Conservation (phyloP, 2,329 filamentous ascomycete species). For the Pseudofabraea citricarpa region DNA sequence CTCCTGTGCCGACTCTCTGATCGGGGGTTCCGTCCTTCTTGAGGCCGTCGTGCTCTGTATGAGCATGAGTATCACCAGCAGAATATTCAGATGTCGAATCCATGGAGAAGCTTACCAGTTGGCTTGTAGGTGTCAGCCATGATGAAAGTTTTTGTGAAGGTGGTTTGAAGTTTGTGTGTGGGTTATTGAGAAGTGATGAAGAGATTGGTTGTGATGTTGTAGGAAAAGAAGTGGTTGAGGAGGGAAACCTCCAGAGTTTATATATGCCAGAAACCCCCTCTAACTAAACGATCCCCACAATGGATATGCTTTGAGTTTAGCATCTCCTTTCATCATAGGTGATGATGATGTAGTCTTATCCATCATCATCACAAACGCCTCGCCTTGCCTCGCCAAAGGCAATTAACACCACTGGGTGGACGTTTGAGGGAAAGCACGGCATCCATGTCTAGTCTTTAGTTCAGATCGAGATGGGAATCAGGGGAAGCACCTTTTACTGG, state of each 20-base stretch:
- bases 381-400: background rate
- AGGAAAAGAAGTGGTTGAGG: background rate
- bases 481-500: too few relatives aligned
- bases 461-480: too few relatives aligned
- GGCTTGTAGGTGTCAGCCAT: conserved; percentile 14
- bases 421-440: too few relatives aligned
- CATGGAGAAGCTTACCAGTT: conserved; percentile 8
- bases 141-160: conserved; percentile 4
- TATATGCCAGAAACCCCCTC: background rate
- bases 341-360: background rate
- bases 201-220: background rate
- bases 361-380: background rate
- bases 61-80: too few relatives aligned
- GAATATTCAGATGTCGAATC: too few relatives aligned
- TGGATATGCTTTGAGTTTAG: too few relatives aligned
- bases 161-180: background rate
- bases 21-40: conserved; percentile 37
- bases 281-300: background rate
- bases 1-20: conserved; percentile 34
- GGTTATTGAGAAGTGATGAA: background rate
- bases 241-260: background rate
- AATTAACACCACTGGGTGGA: too few relatives aligned
- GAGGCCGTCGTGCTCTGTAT: conserved; percentile 35
- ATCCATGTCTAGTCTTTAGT: too few relatives aligned
- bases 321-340: background rate